Percentiles rank a stretch among this genome's conserved stretches.
These are phyloP conservation scores for Samsoniella hepiali DNA, from an alignment of 2,329 filamentous ascomycete genomes.

Conservation along the genomic window DNA sequence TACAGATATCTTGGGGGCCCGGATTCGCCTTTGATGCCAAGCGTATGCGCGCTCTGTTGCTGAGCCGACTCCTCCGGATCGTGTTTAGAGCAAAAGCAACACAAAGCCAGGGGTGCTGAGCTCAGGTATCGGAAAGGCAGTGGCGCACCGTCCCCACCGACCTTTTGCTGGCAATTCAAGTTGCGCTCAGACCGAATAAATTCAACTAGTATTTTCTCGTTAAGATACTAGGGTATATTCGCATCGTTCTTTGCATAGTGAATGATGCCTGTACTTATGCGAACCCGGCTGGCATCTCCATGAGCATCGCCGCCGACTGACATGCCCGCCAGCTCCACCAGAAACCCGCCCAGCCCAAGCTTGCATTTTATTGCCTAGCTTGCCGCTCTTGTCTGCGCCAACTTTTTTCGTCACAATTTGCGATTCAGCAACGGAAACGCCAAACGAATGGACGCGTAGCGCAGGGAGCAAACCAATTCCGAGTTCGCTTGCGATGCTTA, in stretches of 20 bases:
- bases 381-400: background rate
- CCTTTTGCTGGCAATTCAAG: background rate
- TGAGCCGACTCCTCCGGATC: background rate
- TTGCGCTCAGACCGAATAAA: background rate
- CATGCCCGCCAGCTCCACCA: conserved; percentile 4
- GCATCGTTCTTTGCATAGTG: background rate
- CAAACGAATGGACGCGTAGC: background rate
- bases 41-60: background rate
- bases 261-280: background rate
- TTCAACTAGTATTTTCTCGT: no score
- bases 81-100: background rate
- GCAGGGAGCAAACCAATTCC: background rate
- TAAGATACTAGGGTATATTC: background rate
- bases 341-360: conserved; percentile 1
- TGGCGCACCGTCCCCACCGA: conserved; percentile 12
- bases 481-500: conserved; percentile 55
- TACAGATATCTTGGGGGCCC: background rate
- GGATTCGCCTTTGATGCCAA: background rate
- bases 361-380: background rate
- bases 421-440: background rate
- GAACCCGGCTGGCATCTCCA: background rate
- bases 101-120: background rate
- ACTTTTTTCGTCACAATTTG: background rate
- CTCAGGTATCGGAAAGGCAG: background rate
- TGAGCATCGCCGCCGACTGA: background rate